A percentile compares a stretch with the other conserved stretches of the same genome.
These are phyloP conservation scores for Luffa acutangula DNA, from an alignment of 306 rosid species.

Conservation along the genomic window DNA sequence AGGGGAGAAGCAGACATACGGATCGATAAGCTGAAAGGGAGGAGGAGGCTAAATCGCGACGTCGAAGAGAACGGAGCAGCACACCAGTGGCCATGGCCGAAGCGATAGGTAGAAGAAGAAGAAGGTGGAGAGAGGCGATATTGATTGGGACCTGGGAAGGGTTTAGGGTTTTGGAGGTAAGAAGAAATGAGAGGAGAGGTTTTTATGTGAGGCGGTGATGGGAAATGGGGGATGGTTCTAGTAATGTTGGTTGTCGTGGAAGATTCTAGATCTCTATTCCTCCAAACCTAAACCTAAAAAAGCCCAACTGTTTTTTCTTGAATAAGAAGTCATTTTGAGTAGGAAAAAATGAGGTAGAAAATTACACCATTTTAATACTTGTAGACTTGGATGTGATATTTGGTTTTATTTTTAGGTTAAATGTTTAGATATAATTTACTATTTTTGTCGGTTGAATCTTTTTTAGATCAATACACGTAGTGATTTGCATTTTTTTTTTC, in stretches of 20 bases:
- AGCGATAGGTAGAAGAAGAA: neutral
- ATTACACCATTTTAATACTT: too few species aligned
- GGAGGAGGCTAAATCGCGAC: constrained; percentile 38
- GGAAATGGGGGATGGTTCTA: constrained; percentile 22
- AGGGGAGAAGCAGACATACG: constrained; percentile 23
- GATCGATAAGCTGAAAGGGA: constrained; percentile 49
- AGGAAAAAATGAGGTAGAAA: neutral
- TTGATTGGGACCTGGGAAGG: neutral
- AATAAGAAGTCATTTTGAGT: neutral
- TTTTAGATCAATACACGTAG: too few species aligned
- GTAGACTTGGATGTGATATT: too few species aligned
- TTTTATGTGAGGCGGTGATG: constrained; percentile 9
- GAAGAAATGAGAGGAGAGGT: neutral
- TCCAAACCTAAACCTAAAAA: neutral
- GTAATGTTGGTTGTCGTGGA: constrained; percentile 16
- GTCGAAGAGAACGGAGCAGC: constrained; percentile 45
- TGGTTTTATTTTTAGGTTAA: too few species aligned
- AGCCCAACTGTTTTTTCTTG: neutral
- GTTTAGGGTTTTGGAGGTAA: constrained; percentile 21
- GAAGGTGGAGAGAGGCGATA: neutral
- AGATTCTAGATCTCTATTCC: constrained; percentile 29
- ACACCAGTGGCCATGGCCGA: constrained; percentile 35
- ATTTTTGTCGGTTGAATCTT: too few species aligned
- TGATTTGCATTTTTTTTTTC: too few species aligned
- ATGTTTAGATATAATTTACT: too few species aligned